phyloP scores from a whole-genome alignment of 768 basidiomycete species.

The Steccherinum ochraceum region DNA sequence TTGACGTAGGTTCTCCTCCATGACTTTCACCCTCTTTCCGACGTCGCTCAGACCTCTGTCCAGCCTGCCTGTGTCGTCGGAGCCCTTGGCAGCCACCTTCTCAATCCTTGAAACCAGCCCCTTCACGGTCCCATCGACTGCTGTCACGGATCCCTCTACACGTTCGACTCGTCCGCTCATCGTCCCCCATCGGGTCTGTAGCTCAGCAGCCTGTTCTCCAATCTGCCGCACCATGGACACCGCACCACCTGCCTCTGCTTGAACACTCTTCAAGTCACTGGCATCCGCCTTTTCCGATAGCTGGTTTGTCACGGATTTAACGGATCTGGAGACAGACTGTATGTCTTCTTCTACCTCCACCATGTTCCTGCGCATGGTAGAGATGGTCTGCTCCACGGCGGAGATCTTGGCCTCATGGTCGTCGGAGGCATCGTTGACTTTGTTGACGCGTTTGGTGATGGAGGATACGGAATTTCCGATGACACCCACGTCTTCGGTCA shows the following conservation, averaged over 20 bases:
- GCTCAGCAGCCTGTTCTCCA: background rate
- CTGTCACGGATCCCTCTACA: background rate
- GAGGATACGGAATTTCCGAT: background rate
- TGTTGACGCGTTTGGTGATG: background rate
- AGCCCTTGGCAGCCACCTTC: background rate
- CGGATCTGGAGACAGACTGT: background rate
- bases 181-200: background rate
- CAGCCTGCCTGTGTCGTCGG: background rate
- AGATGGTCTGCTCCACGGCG: background rate
- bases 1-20: background rate
- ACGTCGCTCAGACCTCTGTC: background rate
- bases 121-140: background rate
- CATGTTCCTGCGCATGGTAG: background rate
- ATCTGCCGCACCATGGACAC: background rate
- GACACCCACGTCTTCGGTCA: background rate
- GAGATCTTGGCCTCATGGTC: background rate
- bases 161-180: background rate
- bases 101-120: background rate
- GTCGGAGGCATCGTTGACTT: background rate
- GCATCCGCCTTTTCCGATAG: background rate
- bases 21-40: background rate
- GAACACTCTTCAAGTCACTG: background rate
- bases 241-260: background rate
- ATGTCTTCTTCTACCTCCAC: background rate
- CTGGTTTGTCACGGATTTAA: background rate